Percentiles rank a stretch among this genome's conserved stretches.
Evolutionary conservation across 2,329 filamentous ascomycete genomes (phyloP).

Genomic region (Apiospora hydei): DNA sequence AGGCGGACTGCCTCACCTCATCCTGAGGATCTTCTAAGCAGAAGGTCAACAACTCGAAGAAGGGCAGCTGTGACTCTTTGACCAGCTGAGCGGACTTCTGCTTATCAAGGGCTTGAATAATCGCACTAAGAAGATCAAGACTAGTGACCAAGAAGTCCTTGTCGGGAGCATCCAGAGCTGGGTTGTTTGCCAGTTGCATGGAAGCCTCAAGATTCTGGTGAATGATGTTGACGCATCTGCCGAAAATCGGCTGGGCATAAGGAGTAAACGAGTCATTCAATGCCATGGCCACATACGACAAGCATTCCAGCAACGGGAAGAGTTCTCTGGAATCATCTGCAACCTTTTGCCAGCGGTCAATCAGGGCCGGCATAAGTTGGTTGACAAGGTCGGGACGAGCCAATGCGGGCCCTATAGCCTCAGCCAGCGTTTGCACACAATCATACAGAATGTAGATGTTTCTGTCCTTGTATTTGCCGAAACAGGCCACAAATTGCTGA

Average conservation of each 20-base stretch:
- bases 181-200: slow-evolving; percentile 72
- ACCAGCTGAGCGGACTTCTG: slow-evolving; percentile 80
- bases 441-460: slow-evolving; percentile 99
- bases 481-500: slow-evolving; percentile 90
- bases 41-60: slow-evolving; percentile 89
- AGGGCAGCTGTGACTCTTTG: slow-evolving; percentile 75
- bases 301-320: slow-evolving; percentile 93
- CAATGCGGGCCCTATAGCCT: slow-evolving; percentile 84
- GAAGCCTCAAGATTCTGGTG: slow-evolving; percentile 88
- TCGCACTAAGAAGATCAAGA: slow-evolving; percentile 88
- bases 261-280: slow-evolving; percentile 83
- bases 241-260: slow-evolving; percentile 87
- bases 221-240: slow-evolving; percentile 88
- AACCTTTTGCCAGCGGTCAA: slow-evolving; percentile 86
- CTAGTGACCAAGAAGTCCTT: slow-evolving; percentile 98
- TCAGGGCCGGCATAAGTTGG: slow-evolving; percentile 90
- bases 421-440: slow-evolving; percentile 95
- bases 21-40: slow-evolving; percentile 93
- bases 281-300: slow-evolving; percentile 91
- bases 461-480: slow-evolving; percentile 94
- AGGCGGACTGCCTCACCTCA: slow-evolving; percentile 94
- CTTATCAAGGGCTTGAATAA: slow-evolving; percentile 86
- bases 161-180: slow-evolving; percentile 78
- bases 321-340: slow-evolving; percentile 90
- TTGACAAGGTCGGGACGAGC: slow-evolving; percentile 82